A percentile compares a stretch with the other conserved stretches of the same genome.
Evolutionary conservation across 768 basidiomycete species (phyloP).

Genomic region (Lanmaoa pseudosensibilis): DNA sequence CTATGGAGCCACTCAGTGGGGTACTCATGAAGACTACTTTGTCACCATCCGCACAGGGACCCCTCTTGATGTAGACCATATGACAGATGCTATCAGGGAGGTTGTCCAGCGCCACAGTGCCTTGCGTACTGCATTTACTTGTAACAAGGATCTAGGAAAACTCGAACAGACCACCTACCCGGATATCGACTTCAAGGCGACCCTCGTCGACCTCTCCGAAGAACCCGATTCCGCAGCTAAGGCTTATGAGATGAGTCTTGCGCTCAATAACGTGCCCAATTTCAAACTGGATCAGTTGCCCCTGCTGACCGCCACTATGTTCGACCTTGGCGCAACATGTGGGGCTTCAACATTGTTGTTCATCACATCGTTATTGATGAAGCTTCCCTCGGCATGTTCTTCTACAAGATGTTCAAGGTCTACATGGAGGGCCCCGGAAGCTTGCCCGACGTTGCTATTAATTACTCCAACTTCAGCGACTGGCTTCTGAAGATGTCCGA

Average conservation of each 20-base stretch:
- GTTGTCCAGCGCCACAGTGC: constrained; percentile 32
- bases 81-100: constrained; percentile 28
- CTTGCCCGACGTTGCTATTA: constrained; percentile 24
- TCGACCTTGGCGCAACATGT: constrained; percentile 20
- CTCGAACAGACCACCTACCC: constrained; percentile 32
- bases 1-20: constrained; percentile 35
- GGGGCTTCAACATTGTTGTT: constrained; percentile 31
- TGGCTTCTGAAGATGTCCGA: constrained; percentile 31
- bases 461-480: constrained; percentile 23
- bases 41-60: constrained; percentile 22
- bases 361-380: constrained; percentile 35
- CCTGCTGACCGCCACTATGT: constrained; percentile 28
- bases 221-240: constrained; percentile 26
- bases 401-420: constrained; percentile 30
- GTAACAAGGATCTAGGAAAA: constrained; percentile 32
- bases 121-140: constrained; percentile 29
- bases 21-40: constrained; percentile 31
- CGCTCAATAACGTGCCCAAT: constrained; percentile 21
- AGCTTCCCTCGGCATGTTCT: constrained; percentile 31
- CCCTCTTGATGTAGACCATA: constrained; percentile 27
- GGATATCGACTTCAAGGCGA: constrained; percentile 23
- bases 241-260: constrained; percentile 33
- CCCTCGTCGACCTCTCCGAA: no score
- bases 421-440: constrained; percentile 29
- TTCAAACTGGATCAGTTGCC: constrained; percentile 29